phyloP scores from a whole-genome alignment of 2,329 filamentous ascomycete species.

The Colletotrichum kahawae region DNA sequence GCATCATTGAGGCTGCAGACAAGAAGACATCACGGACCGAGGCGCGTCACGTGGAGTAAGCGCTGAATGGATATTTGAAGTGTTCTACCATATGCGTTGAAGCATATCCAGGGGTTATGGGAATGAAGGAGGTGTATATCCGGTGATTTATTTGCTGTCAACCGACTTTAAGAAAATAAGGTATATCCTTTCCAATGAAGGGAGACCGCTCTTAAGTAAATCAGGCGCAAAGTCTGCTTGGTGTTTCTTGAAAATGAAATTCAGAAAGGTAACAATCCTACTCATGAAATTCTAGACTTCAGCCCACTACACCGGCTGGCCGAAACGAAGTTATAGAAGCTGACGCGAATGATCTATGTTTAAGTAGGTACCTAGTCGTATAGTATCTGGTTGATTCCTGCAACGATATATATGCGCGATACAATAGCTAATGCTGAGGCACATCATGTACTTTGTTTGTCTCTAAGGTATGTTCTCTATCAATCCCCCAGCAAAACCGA shows the following conservation, averaged over 20 bases:
- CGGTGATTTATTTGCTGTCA: background rate
- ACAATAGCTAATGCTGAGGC: fast-evolving
- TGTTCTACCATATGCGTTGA: background rate
- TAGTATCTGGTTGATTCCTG: background rate
- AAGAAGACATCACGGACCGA: background rate
- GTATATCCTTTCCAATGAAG: background rate
- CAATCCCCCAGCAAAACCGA: fast-evolving
- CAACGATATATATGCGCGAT: background rate
- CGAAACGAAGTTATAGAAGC: background rate
- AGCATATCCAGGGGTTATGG: background rate
- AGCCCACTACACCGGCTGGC: background rate
- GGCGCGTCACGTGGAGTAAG: background rate
- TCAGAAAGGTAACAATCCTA: background rate
- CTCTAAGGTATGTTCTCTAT: background rate
- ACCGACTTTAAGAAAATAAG: background rate
- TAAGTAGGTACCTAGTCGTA: background rate
- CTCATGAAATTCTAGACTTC: background rate
- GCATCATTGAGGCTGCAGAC: background rate
- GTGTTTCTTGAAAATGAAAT: background rate
- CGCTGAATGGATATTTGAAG: background rate
- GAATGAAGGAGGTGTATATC: background rate
- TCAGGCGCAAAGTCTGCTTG: background rate
- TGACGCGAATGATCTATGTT: background rate
- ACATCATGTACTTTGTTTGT: fast-evolving
- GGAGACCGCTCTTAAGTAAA: fast-evolving